These are phyloP conservation scores for Cytospora piceae DNA, from an alignment of 2,329 filamentous ascomycete species.

Conservation along the genomic window DNA sequence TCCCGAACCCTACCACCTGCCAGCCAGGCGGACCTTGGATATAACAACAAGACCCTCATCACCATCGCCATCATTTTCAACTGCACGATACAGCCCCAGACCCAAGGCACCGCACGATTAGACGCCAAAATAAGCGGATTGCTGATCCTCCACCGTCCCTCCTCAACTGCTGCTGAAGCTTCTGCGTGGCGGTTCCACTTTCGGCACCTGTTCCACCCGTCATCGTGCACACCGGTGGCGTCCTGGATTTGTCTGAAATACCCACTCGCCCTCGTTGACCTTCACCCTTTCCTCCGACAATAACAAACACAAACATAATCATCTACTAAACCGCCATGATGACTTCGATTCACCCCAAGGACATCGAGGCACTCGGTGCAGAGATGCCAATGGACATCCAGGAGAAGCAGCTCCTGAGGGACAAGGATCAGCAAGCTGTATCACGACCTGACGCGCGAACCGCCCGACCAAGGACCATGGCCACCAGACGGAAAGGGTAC, in stretches of 20 bases:
- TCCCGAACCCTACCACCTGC: neutral
- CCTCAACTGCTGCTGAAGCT: constrained; percentile 9
- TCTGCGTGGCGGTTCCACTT: constrained; percentile 25
- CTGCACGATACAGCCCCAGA: constrained; percentile 19
- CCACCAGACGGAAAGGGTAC: constrained; percentile 31
- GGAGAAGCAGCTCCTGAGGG: constrained; percentile 31
- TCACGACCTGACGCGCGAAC: constrained; percentile 19
- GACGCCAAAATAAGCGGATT: constrained; percentile 22
- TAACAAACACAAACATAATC: neutral
- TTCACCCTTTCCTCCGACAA: constrained; percentile 8
- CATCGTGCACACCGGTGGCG: constrained; percentile 19
- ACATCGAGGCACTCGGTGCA: constrained; percentile 29
- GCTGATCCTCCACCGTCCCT: constrained; percentile 17
- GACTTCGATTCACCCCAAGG: constrained; percentile 17
- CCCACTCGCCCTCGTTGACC: constrained; percentile 5
- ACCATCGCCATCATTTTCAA: constrained; percentile 3
- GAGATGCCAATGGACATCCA: constrained; percentile 24
- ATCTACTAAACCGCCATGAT: constrained; percentile 14
- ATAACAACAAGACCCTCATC: neutral
- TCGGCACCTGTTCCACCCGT: constrained; percentile 19
- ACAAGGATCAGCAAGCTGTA: constrained; percentile 28
- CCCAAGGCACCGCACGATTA: constrained; percentile 15
- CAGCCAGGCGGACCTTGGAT: too few relatives aligned
- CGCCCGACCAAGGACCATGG: constrained; percentile 30
- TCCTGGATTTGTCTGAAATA: constrained; percentile 10